A percentile compares a stretch with the other conserved stretches of the same genome.
Evolutionary conservation across 108 stramenopile genomes (phyloP).

Genomic region (Seminavis robusta): DNA sequence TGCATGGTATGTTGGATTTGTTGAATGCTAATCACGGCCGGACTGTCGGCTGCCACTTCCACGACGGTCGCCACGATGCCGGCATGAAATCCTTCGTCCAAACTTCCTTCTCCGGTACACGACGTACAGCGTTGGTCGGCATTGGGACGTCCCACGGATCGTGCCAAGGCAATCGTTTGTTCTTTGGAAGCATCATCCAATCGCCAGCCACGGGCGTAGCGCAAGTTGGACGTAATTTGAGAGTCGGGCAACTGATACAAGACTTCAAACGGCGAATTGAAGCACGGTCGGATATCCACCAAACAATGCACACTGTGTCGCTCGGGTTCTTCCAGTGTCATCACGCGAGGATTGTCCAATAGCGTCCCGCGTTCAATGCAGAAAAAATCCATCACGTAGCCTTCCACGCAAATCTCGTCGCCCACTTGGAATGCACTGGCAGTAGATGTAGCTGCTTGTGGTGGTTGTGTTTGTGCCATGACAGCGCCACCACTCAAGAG

Average conservation of each 20-base stretch:
- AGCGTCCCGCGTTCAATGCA: slow-evolving; percentile 34
- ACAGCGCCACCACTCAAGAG: too few relatives aligned
- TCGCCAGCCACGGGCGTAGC: slow-evolving; percentile 11
- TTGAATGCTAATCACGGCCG: too few relatives aligned
- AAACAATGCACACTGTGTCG: slow-evolving; percentile 34
- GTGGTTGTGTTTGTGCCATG: too few relatives aligned
- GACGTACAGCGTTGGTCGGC: slow-evolving; percentile 7
- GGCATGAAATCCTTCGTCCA: slow-evolving; percentile 1
- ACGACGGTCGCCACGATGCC: background rate
- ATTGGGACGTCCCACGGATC: background rate
- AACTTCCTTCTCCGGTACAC: background rate
- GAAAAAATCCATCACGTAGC: slow-evolving; percentile 33
- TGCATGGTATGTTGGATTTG: too few relatives aligned
- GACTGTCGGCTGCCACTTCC: too few relatives aligned
- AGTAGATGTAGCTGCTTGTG: too few relatives aligned
- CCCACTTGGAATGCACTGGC: too few relatives aligned
- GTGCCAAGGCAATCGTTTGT: slow-evolving; percentile 1
- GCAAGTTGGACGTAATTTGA: too few relatives aligned
- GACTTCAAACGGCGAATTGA: background rate
- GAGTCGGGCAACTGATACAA: too few relatives aligned
- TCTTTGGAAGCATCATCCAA: slow-evolving; percentile 13
- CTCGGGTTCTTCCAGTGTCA: slow-evolving; percentile 26
- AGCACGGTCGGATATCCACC: slow-evolving; percentile 18
- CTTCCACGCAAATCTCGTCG: slow-evolving; percentile 33
- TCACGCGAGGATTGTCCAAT: slow-evolving; percentile 16